Evolutionary conservation across 805 yeast genomes (phyloP), one percentile per base, ranked within the genome.

Genomic region (Sungouiella thailandica): DNA sequence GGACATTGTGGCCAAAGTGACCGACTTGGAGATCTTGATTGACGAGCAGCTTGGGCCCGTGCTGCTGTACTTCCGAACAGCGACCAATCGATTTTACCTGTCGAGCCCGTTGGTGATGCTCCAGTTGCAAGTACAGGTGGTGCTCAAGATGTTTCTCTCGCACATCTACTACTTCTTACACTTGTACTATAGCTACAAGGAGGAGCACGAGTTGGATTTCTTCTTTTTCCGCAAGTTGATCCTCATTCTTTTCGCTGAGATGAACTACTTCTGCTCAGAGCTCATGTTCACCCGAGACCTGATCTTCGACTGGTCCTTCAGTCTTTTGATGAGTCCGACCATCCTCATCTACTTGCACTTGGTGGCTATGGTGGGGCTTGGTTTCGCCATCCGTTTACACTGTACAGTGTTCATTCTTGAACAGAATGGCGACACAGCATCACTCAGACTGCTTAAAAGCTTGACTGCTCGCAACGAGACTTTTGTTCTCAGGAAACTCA

Each of bases 111-210:
- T 36, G n/a, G 16, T 16, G 7, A 28, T 34, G n/a, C 13, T 29
- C 14, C 34, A 39, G 17, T 32, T 48, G 10, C 40, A 39, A 8
- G 25, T 35, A 9, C 43, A 29, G 10, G 19, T 31, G 8, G 17
- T 33, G 3, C 19, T 41, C 2, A 42, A 43, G 35, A 10, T 45
- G 3, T 43, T 48, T 28, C 31, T 44, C 11, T 45, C 44, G 7
- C 39, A 37, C 20, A 32, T 46, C 13, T 43, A 46, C 29, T 46
- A 33, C 28, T 52, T 45, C 39, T 40, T 52, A 23, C 37, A 44
- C 32, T 31, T 46, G 8, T 47, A 47, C 37, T 52, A 45, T 36
- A 36, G 41, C 20, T 36, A 36, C 32, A 41, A 37, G 28, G 43
- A 43, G 1, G 31, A 43, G 28, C 17, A 14, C 3, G 40, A 39